phyloP scores from a whole-genome alignment of 2,329 filamentous ascomycete genomes.

The Diaporthe capsici region DNA sequence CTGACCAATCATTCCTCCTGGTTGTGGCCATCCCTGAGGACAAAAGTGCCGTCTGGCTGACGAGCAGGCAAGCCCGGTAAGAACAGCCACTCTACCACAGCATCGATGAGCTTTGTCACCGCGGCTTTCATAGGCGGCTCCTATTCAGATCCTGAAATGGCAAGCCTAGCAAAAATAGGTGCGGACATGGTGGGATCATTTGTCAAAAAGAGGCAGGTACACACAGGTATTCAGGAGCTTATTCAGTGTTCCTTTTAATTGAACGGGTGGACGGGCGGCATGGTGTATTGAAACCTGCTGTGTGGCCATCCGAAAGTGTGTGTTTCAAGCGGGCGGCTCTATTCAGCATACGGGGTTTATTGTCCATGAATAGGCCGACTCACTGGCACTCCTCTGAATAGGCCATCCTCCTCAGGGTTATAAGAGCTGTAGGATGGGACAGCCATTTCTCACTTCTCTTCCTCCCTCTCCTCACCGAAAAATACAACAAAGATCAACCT shows the following conservation, averaged over 20 bases:
- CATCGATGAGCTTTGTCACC: slow-evolving; percentile 16
- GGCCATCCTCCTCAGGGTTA: slow-evolving; percentile 13
- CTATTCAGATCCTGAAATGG: slow-evolving; percentile 36
- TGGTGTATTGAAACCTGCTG: background rate
- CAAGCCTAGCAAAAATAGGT: background rate
- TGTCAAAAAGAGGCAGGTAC: background rate
- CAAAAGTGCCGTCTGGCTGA: background rate
- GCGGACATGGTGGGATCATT: background rate
- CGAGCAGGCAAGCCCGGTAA: background rate
- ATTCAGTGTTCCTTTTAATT: slow-evolving; percentile 31
- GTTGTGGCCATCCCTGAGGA: background rate
- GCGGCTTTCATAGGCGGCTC: slow-evolving; percentile 18
- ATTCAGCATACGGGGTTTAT: slow-evolving; percentile 32
- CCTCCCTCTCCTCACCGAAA: slow-evolving; percentile 30
- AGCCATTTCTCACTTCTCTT: background rate
- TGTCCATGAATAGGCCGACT: slow-evolving; percentile 38
- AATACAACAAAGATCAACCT: slow-evolving; percentile 27
- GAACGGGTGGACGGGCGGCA: background rate
- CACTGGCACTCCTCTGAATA: slow-evolving; percentile 29
- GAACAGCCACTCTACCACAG: background rate
- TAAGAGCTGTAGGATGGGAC: slow-evolving; percentile 21
- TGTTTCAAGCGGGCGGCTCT: background rate
- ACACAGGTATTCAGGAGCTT: background rate
- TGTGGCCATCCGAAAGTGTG: background rate
- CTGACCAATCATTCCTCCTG: background rate